Conservation (phyloP, 371 early-diverging fungal genomes). For the Smittium culicis region DNA sequence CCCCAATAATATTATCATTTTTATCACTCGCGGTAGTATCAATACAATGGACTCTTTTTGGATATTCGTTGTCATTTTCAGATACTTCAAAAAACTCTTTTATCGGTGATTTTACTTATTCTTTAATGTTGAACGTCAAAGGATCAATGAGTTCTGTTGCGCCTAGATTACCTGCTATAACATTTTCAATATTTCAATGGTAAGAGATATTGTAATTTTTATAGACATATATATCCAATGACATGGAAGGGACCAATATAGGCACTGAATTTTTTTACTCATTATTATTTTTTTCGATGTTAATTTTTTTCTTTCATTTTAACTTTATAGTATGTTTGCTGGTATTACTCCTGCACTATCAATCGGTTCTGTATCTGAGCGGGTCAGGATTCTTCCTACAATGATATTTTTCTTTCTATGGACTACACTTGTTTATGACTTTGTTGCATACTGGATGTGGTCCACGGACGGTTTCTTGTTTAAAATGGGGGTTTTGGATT, state of each 20-base stretch:
- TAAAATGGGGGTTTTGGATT: constrained; percentile 62
- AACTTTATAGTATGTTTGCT: constrained; percentile 47
- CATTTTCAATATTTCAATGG: constrained; percentile 58
- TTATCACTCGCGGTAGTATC: constrained; percentile 53
- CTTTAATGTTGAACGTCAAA: constrained; percentile 44
- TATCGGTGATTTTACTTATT: constrained; percentile 68
- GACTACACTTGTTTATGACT: constrained; percentile 78
- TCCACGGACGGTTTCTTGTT: constrained; percentile 61
- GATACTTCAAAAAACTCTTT: constrained; percentile 39
- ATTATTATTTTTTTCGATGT: too few species aligned
- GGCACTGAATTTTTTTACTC: not conserved
- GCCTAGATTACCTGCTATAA: constrained; percentile 46
- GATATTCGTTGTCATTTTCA: constrained; percentile 79
- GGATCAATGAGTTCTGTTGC: constrained; percentile 41
- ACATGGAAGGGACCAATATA: too few species aligned
- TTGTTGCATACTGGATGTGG: constrained; percentile 88
- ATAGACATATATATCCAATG: not conserved
- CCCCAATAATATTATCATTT: constrained; percentile 51
- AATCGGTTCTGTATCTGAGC: constrained; percentile 83
- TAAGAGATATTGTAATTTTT: not conserved
- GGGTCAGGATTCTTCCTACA: constrained; percentile 68
- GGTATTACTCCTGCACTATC: constrained; percentile 78
- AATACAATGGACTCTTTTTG: constrained; percentile 71
- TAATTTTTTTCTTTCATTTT: not conserved
- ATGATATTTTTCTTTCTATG: constrained; percentile 83